Percentiles rank a stretch among this genome's conserved stretches.
phyloP scores from a whole-genome alignment of 176 grass and related monocot genomes.

The Canna indica region DNA sequence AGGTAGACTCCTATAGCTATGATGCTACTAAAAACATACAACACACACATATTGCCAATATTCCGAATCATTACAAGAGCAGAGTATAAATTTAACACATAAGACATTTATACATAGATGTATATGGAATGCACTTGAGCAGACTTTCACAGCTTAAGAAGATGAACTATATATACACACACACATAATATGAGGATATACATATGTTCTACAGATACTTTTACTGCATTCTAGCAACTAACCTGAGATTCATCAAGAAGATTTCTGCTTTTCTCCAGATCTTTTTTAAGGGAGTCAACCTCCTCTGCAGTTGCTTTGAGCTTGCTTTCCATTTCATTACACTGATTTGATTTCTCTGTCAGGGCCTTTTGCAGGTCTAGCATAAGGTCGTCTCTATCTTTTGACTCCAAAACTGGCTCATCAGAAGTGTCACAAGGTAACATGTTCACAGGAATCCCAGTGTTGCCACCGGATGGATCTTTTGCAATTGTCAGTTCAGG shows the following conservation, averaged over 20 bases:
- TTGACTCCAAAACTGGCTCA: slow-evolving; percentile 34
- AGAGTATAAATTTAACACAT: not conserved
- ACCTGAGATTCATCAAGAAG: slow-evolving; percentile 98
- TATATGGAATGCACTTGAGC: not conserved
- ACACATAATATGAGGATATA: too few species aligned
- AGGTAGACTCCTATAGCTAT: too few species aligned
- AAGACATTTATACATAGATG: not conserved
- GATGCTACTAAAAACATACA: too few species aligned
- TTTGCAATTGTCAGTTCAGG: slow-evolving; percentile 2
- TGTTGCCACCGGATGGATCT: slow-evolving; percentile 30
- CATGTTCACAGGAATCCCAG: slow-evolving; percentile 38
- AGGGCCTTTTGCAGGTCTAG: slow-evolving; percentile 51
- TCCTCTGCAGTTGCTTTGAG: slow-evolving; percentile 47
- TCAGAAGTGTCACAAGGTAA: slow-evolving; percentile 32
- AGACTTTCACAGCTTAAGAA: not conserved
- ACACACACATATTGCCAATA: too few species aligned
- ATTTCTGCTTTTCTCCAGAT: slow-evolving; percentile 49
- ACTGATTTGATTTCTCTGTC: slow-evolving; percentile 57
- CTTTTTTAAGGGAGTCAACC: slow-evolving; percentile 49
- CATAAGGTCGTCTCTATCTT: slow-evolving; percentile 36
- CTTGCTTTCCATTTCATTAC: slow-evolving; percentile 61
- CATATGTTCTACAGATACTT: not conserved
- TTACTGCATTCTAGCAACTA: not conserved
- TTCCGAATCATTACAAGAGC: not conserved
- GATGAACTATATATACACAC: not conserved